These are phyloP conservation scores for Scedosporium minutisporum DNA, from an alignment of 2,329 filamentous ascomycete genomes.

Conservation along the genomic window DNA sequence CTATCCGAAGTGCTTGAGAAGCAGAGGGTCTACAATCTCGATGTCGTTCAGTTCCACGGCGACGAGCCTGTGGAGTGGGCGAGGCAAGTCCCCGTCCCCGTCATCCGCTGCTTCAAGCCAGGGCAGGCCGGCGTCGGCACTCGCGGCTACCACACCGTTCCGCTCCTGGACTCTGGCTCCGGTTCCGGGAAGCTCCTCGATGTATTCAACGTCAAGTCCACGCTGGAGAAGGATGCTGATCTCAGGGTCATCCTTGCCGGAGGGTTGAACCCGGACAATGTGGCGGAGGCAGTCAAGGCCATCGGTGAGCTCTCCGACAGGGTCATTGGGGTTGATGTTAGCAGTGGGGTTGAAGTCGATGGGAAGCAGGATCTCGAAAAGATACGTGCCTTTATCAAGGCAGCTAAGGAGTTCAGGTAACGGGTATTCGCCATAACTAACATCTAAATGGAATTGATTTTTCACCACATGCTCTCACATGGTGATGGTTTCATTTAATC, in stretches of 20 bases:
- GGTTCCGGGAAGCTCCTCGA: conserved; percentile 77
- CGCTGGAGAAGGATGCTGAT: conserved; percentile 58
- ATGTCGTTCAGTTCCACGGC: conserved; percentile 89
- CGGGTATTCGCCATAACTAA: neutral
- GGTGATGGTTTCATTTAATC: too few relatives aligned
- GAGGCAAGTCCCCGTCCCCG: conserved; percentile 77
- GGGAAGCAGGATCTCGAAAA: conserved; percentile 72
- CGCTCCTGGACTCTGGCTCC: conserved; percentile 77
- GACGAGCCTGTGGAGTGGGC: conserved; percentile 91
- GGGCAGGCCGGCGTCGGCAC: conserved; percentile 60
- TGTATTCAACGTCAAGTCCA: conserved; percentile 54
- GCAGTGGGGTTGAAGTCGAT: conserved; percentile 81
- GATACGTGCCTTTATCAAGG: conserved; percentile 71
- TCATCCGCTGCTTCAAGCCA: conserved; percentile 77
- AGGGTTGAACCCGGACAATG: conserved; percentile 72
- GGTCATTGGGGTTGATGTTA: conserved; percentile 81
- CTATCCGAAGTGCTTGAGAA: conserved; percentile 72
- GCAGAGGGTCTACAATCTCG: conserved; percentile 66
- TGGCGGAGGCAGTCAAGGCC: conserved; percentile 53
- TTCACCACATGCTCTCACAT: neutral
- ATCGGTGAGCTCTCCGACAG: conserved; percentile 51
- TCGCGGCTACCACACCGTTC: conserved; percentile 73
- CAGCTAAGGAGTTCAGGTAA: conserved; percentile 54
- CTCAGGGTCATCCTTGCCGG: conserved; percentile 75
- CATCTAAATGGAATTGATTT: neutral